Base-by-base conservation (phyloP, 1,284 basidiomycete species). In the Anthracocystis walkeri region DNA sequence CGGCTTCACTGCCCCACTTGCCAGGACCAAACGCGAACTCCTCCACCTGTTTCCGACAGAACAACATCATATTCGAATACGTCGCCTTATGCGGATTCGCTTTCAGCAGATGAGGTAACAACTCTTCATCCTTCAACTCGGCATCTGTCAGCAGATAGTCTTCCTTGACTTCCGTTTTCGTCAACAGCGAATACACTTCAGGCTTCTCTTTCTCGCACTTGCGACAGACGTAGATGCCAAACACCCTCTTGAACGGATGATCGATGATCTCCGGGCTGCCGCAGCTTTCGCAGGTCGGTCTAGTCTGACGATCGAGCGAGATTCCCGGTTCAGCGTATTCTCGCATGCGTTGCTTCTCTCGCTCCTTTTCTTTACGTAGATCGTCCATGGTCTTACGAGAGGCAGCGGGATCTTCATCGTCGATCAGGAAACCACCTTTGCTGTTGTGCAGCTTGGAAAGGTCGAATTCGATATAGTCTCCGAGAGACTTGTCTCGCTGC, bases 41-140 rank as follows among this genome's bases (percentile, higher is more conserved):
- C 85, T 99, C 97, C 3, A 99, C 95, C 86, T 97, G 95, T 79
- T 88, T 91, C 25, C 97, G 91, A 7, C 98, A 88, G 86, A 94
- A 99, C 25, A 99, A 89, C 97, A 99, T 99, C 97, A 99, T 99
- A 87, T 99, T 99, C 52, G 92, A 92, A 84, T 94, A 99, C 0
- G 94, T 97, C 23, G 94, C 93, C 74, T 94, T 93, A 87, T 99
- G 95, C 2, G 97, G 97, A 83, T 99, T 99, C 4, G 94, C 92
- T 83, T 95, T 95, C 55, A 99, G 88, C 20, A 98, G 88, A 86
- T 99, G 97, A 0, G 95, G 96, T 71, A 99, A 89, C 21, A 93
- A 87, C 78, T 97, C 94, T 77, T 92, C 90, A 84, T 99, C 97
- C 59, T 92, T 90, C 35, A 99, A 88, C 85, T 99, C 97, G 25